Percentiles rank a stretch among this genome's conserved stretches.
phyloP scores from a whole-genome alignment of 1,284 basidiomycete genomes.

The Sanguinoderma infundibulare region DNA sequence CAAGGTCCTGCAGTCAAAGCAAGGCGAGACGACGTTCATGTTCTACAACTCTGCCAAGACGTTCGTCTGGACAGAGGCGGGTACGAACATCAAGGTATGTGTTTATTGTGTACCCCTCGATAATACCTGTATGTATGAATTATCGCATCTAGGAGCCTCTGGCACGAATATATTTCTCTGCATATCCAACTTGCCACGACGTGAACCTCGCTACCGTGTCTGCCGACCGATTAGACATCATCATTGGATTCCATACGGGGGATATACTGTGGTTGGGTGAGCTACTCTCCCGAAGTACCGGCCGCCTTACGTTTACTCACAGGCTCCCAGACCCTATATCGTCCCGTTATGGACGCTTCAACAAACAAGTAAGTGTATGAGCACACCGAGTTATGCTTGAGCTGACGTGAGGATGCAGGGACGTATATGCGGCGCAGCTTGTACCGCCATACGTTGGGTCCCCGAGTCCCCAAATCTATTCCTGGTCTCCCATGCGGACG shows the following conservation, averaged over 20 bases:
- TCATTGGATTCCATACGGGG: constrained; percentile 92
- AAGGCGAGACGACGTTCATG: constrained; percentile 81
- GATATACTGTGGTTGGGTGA: constrained; percentile 92
- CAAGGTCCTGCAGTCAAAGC: constrained; percentile 75
- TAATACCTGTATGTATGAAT: neutral
- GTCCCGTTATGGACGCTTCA: constrained; percentile 86
- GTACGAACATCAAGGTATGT: constrained; percentile 76
- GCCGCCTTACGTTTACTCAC: constrained; percentile 6
- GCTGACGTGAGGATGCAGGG: constrained; percentile 53
- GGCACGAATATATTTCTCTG: constrained; percentile 84
- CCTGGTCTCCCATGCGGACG: constrained; percentile 90
- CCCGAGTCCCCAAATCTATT: constrained; percentile 86
- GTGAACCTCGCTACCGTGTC: constrained; percentile 82
- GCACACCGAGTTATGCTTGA: constrained; percentile 10
- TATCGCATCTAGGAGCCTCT: constrained; percentile 73
- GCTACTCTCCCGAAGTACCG: constrained; percentile 21
- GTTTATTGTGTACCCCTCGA: neutral
- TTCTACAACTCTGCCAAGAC: constrained; percentile 86
- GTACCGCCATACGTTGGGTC: constrained; percentile 89
- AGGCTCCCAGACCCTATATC: constrained; percentile 74
- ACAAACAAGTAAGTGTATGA: constrained; percentile 73
- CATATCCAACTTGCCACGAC: constrained; percentile 89
- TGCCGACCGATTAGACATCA: constrained; percentile 82
- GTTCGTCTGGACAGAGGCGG: constrained; percentile 84
- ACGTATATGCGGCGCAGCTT: constrained; percentile 78